Base-by-base conservation (phyloP, 768 basidiomycete genomes). In the Roridomyces roridus region DNA sequence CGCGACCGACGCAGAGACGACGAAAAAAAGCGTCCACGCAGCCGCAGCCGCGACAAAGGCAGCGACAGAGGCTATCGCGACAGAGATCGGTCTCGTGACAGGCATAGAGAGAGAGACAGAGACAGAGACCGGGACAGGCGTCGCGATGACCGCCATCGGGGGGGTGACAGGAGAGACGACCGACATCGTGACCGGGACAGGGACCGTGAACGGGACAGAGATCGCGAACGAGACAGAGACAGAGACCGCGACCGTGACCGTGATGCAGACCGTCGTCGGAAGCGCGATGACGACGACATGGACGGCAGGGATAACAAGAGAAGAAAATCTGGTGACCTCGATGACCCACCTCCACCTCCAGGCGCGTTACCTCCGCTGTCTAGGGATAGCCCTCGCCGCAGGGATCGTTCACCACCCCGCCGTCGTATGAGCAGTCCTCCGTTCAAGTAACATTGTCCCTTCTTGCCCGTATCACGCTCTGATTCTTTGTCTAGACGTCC, bases 241-340 rank as follows among this genome's bases (percentile, higher is more conserved):
- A 70, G 78, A 55, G 82, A 83, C 51, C 69, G 74, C 44, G 78
- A 80, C 45, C 72, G 76, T 65, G 84, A 85, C 52, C 76, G 80
- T 51, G 82, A 87, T 57, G 81, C 84, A 55, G 31, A 34, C 14
- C 80, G 89, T 46, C 83, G 92, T 60, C 89, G 88, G 71, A 80
- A 89, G 65, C 78, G 76, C 24, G 89, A 91, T 48, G 84, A 88
- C 24, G 76, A 77, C 1, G 85, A 85, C 18, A 10, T 50, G 43
- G 84, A 82, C 18, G 86, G 85, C 46, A 83, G 85, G 31, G 83
- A 87, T 49, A 72, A 74, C 44, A 92, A 93, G 69, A 81, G 89
- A 68, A 89, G 85, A 72, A 78, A 77, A 62, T 77, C 79, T 26
- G 85, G 87, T 62, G 86, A 84, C 51, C 76, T 72, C 42, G 72